A percentile compares a stretch with the other conserved stretches of the same genome.
Conservation (phyloP, 2,329 filamentous ascomycete species). For the Pseudogymnoascus pannorum region DNA sequence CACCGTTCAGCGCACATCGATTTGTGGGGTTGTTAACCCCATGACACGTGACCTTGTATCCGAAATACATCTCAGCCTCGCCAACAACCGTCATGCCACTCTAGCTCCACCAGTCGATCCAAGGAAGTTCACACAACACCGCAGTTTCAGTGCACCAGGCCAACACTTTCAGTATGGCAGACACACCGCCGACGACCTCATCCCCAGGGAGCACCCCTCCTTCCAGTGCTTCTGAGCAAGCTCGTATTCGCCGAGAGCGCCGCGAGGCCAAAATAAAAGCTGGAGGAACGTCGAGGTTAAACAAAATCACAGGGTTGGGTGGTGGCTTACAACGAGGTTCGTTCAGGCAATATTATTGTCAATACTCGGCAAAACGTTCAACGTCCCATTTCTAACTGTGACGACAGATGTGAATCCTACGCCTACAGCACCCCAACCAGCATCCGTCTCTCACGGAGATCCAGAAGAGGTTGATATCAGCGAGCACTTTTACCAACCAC, state of each 20-base stretch:
- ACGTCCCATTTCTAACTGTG: conserved; percentile 15
- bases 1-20: background rate
- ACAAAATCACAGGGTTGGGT: conserved; percentile 67
- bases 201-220: conserved; percentile 22
- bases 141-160: background rate
- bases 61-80: conserved; percentile 1
- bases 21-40: background rate
- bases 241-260: conserved; percentile 69
- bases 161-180: conserved; percentile 21
- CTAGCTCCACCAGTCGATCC: background rate
- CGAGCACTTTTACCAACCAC: conserved; percentile 58
- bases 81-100: conserved; percentile 1
- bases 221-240: conserved; percentile 52
- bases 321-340: conserved; percentile 46
- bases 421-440: conserved; percentile 31
- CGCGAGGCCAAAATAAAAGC: conserved; percentile 72
- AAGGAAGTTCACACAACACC: background rate
- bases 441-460: conserved; percentile 43
- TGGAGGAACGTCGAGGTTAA: conserved; percentile 61
- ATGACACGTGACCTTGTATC: background rate
- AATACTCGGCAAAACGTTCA: background rate
- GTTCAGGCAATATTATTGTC: background rate
- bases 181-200: conserved; percentile 18
- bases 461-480: conserved; percentile 75
- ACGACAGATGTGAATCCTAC: conserved; percentile 17